A percentile compares a stretch with the other conserved stretches of the same genome.
phyloP scores from a whole-genome alignment of 2,329 filamentous ascomycete species.

The Teratosphaeria viscida region DNA sequence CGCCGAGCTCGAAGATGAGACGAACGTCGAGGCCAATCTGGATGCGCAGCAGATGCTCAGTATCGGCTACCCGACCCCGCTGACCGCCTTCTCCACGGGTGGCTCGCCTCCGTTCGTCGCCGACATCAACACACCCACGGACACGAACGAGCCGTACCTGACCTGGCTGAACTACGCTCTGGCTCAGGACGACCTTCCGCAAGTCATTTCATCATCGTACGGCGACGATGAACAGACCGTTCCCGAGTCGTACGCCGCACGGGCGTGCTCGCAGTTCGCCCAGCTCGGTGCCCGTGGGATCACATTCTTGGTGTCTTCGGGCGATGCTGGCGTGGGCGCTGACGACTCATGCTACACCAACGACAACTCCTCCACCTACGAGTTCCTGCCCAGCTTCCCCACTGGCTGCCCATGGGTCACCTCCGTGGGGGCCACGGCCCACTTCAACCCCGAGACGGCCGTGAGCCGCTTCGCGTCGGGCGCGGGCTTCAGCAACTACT shows the following conservation, averaged over 20 bases:
- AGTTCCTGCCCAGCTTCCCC: slow-evolving; percentile 37
- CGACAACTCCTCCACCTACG: slow-evolving; percentile 33
- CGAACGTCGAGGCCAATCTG: slow-evolving; percentile 48
- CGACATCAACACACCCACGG: slow-evolving; percentile 34
- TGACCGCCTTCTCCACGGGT: slow-evolving; percentile 50
- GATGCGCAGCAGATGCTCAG: slow-evolving; percentile 53
- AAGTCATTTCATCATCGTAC: slow-evolving; percentile 55
- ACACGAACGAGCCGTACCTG: slow-evolving; percentile 60
- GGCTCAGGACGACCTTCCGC: slow-evolving; percentile 45
- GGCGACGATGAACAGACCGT: slow-evolving; percentile 57
- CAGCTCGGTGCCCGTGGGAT: slow-evolving; percentile 58
- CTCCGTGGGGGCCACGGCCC: slow-evolving; percentile 34
- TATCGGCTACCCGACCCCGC: slow-evolving; percentile 44
- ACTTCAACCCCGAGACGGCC: slow-evolving; percentile 35
- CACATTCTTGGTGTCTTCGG: slow-evolving; percentile 52
- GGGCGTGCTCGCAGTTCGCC: slow-evolving; percentile 53
- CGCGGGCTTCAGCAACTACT: slow-evolving; percentile 38
- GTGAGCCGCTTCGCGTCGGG: slow-evolving; percentile 41
- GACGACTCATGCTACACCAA: slow-evolving; percentile 36
- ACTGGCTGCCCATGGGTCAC: slow-evolving; percentile 40
- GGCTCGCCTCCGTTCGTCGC: slow-evolving; percentile 46
- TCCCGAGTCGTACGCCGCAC: slow-evolving; percentile 48
- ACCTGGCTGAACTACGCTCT: slow-evolving; percentile 52
- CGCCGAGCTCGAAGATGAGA: slow-evolving; percentile 16
- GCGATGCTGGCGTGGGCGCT: slow-evolving; percentile 49